A percentile compares a stretch with the other conserved stretches of the same genome.
These are phyloP conservation scores for Cladophialophora exuberans DNA, from an alignment of 2,329 filamentous ascomycete genomes.

Conservation along the genomic window DNA sequence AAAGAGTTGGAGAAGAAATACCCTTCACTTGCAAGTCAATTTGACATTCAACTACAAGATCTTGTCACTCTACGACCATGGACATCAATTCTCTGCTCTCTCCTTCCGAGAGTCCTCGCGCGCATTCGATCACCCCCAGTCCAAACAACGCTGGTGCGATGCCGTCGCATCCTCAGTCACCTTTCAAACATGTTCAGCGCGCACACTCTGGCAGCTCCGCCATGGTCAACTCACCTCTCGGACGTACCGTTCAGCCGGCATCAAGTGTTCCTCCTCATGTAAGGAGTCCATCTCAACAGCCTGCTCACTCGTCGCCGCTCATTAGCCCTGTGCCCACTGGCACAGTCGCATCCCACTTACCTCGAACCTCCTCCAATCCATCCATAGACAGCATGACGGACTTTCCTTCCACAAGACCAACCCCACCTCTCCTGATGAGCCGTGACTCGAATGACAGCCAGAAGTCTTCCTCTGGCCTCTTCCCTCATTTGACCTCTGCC, in stretches of 20 bases:
- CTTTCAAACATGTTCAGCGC: conserved; percentile 44
- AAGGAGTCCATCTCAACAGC: conserved; percentile 41
- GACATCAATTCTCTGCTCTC: conserved; percentile 34
- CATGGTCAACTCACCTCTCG: conserved; percentile 47
- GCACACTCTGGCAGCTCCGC: conserved; percentile 35
- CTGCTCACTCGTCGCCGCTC: conserved; percentile 43
- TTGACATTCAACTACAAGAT: neutral
- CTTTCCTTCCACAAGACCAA: conserved; percentile 46
- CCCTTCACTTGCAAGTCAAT: neutral
- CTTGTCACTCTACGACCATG: conserved; percentile 15
- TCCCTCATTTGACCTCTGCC: conserved; percentile 22
- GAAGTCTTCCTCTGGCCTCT: conserved; percentile 23
- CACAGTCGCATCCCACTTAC: conserved; percentile 39
- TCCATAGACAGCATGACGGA: conserved; percentile 56
- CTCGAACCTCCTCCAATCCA: conserved; percentile 47
- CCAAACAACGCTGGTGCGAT: conserved; percentile 37
- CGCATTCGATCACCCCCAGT: conserved; percentile 26
- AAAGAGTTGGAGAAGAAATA: conserved; percentile 20
- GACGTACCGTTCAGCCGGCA: conserved; percentile 39
- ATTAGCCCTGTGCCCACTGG: conserved; percentile 44
- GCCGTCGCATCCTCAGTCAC: conserved; percentile 32
- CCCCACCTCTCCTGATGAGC: conserved; percentile 42
- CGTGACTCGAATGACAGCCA: conserved; percentile 49
- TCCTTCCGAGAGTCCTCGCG: conserved; percentile 25
- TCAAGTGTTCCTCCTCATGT: conserved; percentile 40